These are phyloP conservation scores for Cladosporium oxysporum DNA, from an alignment of 2,329 filamentous ascomycete genomes.

Conservation along the genomic window DNA sequence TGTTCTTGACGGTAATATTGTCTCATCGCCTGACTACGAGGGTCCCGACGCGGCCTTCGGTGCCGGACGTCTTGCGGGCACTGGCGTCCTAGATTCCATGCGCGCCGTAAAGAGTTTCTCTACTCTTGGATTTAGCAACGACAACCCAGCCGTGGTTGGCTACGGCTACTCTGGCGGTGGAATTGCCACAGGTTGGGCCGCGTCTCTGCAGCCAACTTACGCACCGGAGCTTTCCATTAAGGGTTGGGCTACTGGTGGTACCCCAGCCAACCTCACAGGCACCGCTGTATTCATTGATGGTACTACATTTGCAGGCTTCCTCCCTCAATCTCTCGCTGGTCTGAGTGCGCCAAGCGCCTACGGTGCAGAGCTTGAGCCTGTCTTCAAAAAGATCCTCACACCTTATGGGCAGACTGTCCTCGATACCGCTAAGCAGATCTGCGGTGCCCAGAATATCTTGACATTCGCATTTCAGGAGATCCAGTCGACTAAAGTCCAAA, in stretches of 20 bases:
- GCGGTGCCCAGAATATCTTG: slow-evolving; percentile 26
- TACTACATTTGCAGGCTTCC: slow-evolving; percentile 32
- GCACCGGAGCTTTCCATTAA: slow-evolving; percentile 54
- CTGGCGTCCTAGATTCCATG: slow-evolving; percentile 46
- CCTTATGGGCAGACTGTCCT: slow-evolving; percentile 26
- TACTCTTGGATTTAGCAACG: slow-evolving; percentile 31
- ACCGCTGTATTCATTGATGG: slow-evolving; percentile 31
- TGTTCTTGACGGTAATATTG: slow-evolving; percentile 31
- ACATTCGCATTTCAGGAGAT: slow-evolving; percentile 26
- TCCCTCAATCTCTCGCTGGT: slow-evolving; percentile 30
- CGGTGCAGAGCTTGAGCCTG: slow-evolving; percentile 25
- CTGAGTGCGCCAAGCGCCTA: slow-evolving; percentile 30
- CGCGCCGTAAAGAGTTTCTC: slow-evolving; percentile 41
- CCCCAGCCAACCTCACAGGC: slow-evolving; percentile 44
- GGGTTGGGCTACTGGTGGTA: slow-evolving; percentile 53
- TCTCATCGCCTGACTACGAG: slow-evolving; percentile 47
- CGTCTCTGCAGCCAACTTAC: slow-evolving; percentile 53
- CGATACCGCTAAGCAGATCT: slow-evolving; percentile 27
- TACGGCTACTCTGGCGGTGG: slow-evolving; percentile 60
- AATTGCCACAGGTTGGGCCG: slow-evolving; percentile 54
- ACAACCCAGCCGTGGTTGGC: slow-evolving; percentile 41
- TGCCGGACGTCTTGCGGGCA: slow-evolving; percentile 43
- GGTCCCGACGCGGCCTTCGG: slow-evolving; percentile 33
- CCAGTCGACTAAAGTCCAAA: slow-evolving; percentile 9
- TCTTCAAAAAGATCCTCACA: slow-evolving; percentile 27